phyloP scores from a whole-genome alignment of 371 early-diverging fungal species.

The Mucor lusitanicus region DNA sequence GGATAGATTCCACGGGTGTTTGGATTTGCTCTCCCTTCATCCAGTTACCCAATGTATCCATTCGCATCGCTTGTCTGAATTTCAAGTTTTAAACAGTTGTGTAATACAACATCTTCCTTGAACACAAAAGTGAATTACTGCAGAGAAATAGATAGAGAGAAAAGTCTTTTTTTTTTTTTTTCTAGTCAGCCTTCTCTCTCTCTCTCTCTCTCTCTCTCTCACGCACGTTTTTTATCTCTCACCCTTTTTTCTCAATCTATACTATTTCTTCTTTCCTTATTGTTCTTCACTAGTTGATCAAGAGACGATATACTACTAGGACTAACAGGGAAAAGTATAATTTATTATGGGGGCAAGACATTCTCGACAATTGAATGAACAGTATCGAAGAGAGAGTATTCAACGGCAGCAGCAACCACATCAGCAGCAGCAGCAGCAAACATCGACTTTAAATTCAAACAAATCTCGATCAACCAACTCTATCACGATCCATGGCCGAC shows the following conservation, averaged over 20 bases:
- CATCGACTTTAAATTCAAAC: neutral
- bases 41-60: neutral
- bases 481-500: slow-evolving; percentile 41
- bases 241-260: slow-evolving; percentile 2
- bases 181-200: slow-evolving; percentile 4
- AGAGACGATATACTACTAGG: neutral
- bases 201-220: slow-evolving; percentile 3
- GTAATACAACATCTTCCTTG: slow-evolving; percentile 1
- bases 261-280: slow-evolving; percentile 5
- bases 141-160: neutral
- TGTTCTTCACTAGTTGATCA: neutral
- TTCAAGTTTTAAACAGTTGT: slow-evolving; percentile 1
- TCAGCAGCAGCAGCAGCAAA: slow-evolving; percentile 11
- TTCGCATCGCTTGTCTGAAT: neutral
- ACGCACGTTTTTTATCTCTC: slow-evolving; percentile 9
- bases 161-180: neutral
- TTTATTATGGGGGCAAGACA: slow-evolving; percentile 26
- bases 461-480: slow-evolving; percentile 19
- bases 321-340: neutral
- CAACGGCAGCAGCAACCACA: slow-evolving; percentile 10
- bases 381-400: slow-evolving; percentile 5
- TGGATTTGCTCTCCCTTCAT: neutral
- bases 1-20: neutral
- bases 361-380: slow-evolving; percentile 13
- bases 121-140: neutral